phyloP scores from a whole-genome alignment of 2,329 filamentous ascomycete genomes.

The Corniculantispora saksenae region DNA sequence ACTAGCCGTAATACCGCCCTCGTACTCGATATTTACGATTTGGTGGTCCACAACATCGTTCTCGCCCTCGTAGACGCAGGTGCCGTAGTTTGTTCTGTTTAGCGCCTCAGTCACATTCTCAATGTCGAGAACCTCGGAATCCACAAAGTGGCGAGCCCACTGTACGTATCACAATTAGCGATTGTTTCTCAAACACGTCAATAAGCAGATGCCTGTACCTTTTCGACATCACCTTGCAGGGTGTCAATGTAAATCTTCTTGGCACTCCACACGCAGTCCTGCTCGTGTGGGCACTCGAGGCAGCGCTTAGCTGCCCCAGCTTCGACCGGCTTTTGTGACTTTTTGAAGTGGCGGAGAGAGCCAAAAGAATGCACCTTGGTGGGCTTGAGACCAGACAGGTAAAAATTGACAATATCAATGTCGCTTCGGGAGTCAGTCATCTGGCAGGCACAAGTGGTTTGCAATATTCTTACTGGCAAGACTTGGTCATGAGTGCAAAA shows the following conservation, averaged over 20 bases:
- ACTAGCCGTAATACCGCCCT: constrained; percentile 22
- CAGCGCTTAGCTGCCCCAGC: constrained; percentile 20
- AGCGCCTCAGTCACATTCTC: constrained; percentile 23
- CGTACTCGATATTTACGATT: constrained; percentile 23
- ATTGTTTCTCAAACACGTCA: background rate
- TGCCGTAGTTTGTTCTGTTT: constrained; percentile 20
- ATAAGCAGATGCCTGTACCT: constrained; percentile 2
- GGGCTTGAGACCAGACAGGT: constrained; percentile 20
- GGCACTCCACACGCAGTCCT: constrained; percentile 23
- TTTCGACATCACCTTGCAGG: constrained; percentile 18
- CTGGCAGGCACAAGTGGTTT: background rate
- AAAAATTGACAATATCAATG: constrained; percentile 24
- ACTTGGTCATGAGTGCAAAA: constrained; percentile 23
- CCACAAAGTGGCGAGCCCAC: constrained; percentile 23
- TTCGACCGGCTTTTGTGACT: constrained; percentile 20
- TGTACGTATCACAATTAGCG: background rate
- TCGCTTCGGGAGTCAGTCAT: constrained; percentile 11
- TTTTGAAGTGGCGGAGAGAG: constrained; percentile 23
- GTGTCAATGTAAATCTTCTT: constrained; percentile 25
- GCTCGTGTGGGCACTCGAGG: constrained; percentile 20
- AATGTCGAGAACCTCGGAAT: constrained; percentile 21
- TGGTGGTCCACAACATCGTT: constrained; percentile 24
- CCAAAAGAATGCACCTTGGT: constrained; percentile 23
- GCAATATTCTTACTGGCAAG: constrained; percentile 18
- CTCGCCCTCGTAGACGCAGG: constrained; percentile 23